Evolutionary conservation across 1,139 yeast species (phyloP), one percentile per base, ranked within the genome.

Genomic region (Candida sojae): DNA sequence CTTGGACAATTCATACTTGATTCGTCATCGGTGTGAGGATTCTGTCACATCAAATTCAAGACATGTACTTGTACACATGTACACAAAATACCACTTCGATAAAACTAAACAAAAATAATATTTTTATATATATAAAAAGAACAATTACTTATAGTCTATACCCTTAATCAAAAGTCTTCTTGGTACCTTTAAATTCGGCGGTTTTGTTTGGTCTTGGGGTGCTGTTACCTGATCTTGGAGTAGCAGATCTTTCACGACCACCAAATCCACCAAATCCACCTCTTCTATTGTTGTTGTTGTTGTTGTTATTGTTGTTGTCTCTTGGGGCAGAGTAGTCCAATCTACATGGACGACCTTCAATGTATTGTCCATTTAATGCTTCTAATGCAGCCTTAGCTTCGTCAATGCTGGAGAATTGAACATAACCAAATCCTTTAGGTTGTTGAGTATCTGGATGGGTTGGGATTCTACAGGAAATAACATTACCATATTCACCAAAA

Each of bases 351-450:
- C 99, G 88, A 60, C 96, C 96, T 59, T 84, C 92, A 61, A 93
- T 79, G 75, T 84, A 82, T 70, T 85, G 86, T 67, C 98, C 98
- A 68, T 89, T 88, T 71, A 92, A 74, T 51, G 88, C 92, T 57
- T 87, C 92, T 58, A 88, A 75, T 51, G 98, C 98, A 54, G 85
- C 82, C 75, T 87, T 83, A 58, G 99, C 98, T 68, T 90, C 96
- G 45, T 92, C 98, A 56, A 88, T 77, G 48, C 86, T 79, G 39
- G 87, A 78, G 68, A 83, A 92, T 77, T 93, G 98, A 52, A 93
- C 96, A 73, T 93, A 93, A 58, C 98, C 99, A 76, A 93, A 93
- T 59, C 99, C 99, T 83, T 93, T 93, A 71, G 96, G 96, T 76
- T 92, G 97, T 70, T 91, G 96, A 57, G 98, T 91, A 72, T 92